Evolutionary conservation across 805 yeast species (phyloP).

Genomic region (Pichia membranifaciens): DNA sequence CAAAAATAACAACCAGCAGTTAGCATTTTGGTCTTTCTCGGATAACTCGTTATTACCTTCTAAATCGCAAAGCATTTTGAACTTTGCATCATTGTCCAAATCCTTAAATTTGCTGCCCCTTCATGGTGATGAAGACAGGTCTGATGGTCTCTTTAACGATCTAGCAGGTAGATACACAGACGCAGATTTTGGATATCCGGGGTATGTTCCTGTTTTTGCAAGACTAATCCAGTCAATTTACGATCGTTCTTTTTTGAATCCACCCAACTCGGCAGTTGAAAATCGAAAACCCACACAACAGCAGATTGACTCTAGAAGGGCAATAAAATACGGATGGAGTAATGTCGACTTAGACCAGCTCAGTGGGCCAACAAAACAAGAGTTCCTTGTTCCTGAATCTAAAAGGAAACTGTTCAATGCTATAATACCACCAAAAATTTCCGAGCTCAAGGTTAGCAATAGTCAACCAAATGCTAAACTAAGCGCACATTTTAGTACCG

Average conservation of each 20-base stretch:
- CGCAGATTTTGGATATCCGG: slow-evolving; percentile 66
- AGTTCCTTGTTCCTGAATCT: slow-evolving; percentile 27
- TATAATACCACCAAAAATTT: slow-evolving; percentile 20
- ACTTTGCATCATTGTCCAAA: slow-evolving; percentile 29
- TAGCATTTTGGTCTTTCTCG: slow-evolving; percentile 19
- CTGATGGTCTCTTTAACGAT: slow-evolving; percentile 20
- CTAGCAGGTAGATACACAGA: slow-evolving; percentile 33
- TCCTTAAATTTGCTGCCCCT: slow-evolving; percentile 47
- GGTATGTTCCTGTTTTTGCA: slow-evolving; percentile 70
- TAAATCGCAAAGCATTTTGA: slow-evolving; percentile 28
- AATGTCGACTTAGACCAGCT: slow-evolving; percentile 37
- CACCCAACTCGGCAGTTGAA: not conserved
- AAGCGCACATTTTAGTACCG: slow-evolving; percentile 17
- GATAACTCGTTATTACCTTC: not conserved
- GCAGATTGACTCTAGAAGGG: not conserved
- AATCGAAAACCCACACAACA: not conserved
- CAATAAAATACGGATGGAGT: slow-evolving; percentile 37
- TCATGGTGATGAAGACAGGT: slow-evolving; percentile 18
- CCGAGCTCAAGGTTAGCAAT: slow-evolving; percentile 15
- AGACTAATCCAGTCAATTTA: slow-evolving; percentile 68
- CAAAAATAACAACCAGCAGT: slow-evolving; percentile 13
- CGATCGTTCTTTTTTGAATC: slow-evolving; percentile 35
- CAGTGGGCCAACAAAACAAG: slow-evolving; percentile 32
- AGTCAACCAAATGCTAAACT: not conserved
- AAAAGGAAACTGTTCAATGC: slow-evolving; percentile 26